Evolutionary conservation across 805 yeast genomes (phyloP).

Genomic region (Wilhelminamyces savonicus): DNA sequence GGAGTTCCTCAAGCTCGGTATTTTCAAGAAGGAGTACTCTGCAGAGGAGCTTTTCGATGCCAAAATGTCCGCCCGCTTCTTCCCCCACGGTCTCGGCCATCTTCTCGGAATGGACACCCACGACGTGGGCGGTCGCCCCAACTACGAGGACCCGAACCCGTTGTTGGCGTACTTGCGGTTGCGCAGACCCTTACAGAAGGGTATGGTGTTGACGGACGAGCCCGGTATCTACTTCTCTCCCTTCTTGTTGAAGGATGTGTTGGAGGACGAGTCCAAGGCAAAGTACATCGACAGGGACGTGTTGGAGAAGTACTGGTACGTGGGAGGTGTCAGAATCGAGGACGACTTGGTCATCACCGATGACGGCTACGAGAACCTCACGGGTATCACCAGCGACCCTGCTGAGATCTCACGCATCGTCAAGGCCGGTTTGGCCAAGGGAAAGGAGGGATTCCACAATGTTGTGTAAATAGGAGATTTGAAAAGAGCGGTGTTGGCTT

Average conservation of each 20-base stretch:
- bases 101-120: constrained; percentile 92
- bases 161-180: constrained; percentile 72
- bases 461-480: constrained; percentile 25
- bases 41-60: constrained; percentile 66
- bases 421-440: constrained; percentile 57
- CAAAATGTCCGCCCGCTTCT: constrained; percentile 69
- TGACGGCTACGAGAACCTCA: constrained; percentile 73
- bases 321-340: constrained; percentile 98
- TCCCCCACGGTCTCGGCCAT: constrained; percentile 96
- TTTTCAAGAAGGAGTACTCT: constrained; percentile 51
- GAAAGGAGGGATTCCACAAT: constrained; percentile 58
- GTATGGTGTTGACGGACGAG: constrained; percentile 90
- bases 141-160: constrained; percentile 79
- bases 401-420: constrained; percentile 75
- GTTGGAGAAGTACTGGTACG: constrained; percentile 70
- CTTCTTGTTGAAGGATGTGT: constrained; percentile 61
- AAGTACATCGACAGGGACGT: constrained; percentile 60
- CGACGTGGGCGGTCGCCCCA: constrained; percentile 86
- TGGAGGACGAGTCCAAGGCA: constrained; percentile 40
- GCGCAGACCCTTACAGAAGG: constrained; percentile 61
- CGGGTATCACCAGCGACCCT: constrained; percentile 81
- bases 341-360: constrained; percentile 82
- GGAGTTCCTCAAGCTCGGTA: constrained; percentile 66
- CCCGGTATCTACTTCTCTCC: constrained; percentile 93
- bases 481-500: constrained; percentile 61